Evolutionary conservation across 208 protist species (phyloP), one percentile per base, ranked within the genome.

Genomic region (Crithidia brevicula): DNA sequence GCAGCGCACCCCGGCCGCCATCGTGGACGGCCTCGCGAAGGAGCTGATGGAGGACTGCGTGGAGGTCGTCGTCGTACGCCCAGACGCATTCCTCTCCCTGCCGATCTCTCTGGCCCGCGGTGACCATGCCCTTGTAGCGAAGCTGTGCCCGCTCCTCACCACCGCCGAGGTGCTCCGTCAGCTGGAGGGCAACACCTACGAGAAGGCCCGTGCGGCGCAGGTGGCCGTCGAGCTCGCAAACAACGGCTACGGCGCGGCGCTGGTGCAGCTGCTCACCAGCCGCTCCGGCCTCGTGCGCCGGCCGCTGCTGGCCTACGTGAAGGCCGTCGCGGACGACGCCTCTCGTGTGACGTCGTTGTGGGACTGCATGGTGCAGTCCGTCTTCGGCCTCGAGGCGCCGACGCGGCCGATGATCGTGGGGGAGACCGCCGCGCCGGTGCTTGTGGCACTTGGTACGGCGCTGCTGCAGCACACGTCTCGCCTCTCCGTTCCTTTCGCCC

Each of bases 61-160:
- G 27, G 85, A 92, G 69, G 79, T 92, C 49, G 77, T 93, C 45
- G 86, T 92, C 59, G 74, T 66, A 15, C 86, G 92, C 16, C 85
- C 92, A n/a, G 87, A 92, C 51, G 92, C 92, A 16, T 96, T 92
- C 64, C 77, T 96, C 18, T 77, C 79, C 13, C 82, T 96, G 28
- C 57, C 62, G 27, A 84, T 94, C 58, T 53, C 64, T 47, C 67
- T 78, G 20, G 49, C 38, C 28, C 56, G 58, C 51, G 50, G 34
- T 27, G 59, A 62, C 18, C 49, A 53, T 47, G 59, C 67, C 18
- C 53, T 38, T 22, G 60, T 67, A 16, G 53, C 66, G 43, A 57
- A 77, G 62, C 58, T 82, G n/a, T 72, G 47, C 36, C 56, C 47
- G 27, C 40, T 82, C 34, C 79, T 93, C 16, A 76, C 72, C 46